Conservation (phyloP, 2,329 filamentous ascomycete species). For the Neonectria neomacrospora region DNA sequence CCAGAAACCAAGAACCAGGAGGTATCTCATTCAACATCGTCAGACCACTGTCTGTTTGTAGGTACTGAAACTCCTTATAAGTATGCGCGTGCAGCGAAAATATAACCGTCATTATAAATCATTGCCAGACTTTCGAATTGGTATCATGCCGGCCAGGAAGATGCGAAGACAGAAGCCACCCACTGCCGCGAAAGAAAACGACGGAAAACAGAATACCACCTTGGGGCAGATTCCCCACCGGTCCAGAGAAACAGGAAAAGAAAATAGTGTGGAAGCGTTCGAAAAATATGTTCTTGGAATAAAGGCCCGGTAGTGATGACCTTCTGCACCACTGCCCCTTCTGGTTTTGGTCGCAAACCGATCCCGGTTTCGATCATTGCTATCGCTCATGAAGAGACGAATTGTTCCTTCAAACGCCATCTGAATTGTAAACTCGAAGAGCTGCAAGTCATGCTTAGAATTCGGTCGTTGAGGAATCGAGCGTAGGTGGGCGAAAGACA, state of each 20-base stretch:
- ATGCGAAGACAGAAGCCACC: slow-evolving; percentile 21
- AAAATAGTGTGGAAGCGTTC: background rate
- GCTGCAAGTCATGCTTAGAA: slow-evolving; percentile 27
- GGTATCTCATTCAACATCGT: background rate
- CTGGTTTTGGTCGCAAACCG: background rate
- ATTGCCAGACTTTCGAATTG: slow-evolving; percentile 11
- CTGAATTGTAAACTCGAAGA: slow-evolving; percentile 8
- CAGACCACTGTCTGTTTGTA: slow-evolving; percentile 1
- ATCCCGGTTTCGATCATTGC: background rate
- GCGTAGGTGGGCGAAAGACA: slow-evolving; percentile 23
- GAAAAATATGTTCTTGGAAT: background rate
- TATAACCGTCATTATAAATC: slow-evolving; percentile 13
- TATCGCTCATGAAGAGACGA: background rate
- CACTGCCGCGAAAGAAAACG: slow-evolving; percentile 4
- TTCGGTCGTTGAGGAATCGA: slow-evolving; percentile 37
- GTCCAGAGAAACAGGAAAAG: slow-evolving; percentile 4
- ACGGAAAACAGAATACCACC: slow-evolving; percentile 7
- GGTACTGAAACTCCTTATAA: slow-evolving; percentile 13
- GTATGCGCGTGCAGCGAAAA: slow-evolving; percentile 7
- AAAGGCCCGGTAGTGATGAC: background rate
- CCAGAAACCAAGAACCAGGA: background rate
- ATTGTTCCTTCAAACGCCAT: slow-evolving; percentile 9
- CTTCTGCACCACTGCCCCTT: background rate
- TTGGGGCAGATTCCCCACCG: slow-evolving; percentile 10
- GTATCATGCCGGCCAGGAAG: slow-evolving; percentile 16